Evolutionary conservation across 176 grass and related monocot genomes (phyloP), one percentile per base, ranked within the genome.

Genomic region (Panicum miliaceum): DNA sequence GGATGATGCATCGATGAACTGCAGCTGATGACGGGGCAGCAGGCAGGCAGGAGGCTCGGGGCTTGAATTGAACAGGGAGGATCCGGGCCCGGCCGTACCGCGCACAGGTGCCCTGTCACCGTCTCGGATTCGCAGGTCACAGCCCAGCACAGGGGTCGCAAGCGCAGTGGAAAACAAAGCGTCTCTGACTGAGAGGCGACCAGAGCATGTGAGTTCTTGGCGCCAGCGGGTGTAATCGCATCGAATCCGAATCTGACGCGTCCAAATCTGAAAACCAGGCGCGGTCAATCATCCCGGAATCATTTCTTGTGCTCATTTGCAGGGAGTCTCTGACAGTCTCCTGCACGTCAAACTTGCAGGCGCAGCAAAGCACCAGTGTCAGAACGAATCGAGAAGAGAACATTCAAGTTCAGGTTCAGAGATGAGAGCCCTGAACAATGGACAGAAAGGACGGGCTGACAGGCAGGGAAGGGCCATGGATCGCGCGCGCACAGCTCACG

Each of bases 241-340:
- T 23, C 12, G 18, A 25, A 41, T 19, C 73, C 37, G 23, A 54
- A 84, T 41, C 43, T 64, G 60, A 80, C 45, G 27, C 71, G 40
- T 41, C 6, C 22, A 4, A 61, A 20, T 60, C 22, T 43, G 48
- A 52, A 41, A 27, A 75, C 58, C 43, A 41, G 26, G 4, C 57
- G 6, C 36, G n/a, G n/a, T 27, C 71, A 38, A 64, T 75, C 8
- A 69, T 35, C 16, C 62, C 15, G 0, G 35, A 27, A 57, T 35
- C 15, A 35, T 59, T 78, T 50, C 42, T 45, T 19, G 50, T 16
- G 50, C 45, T 47, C 45, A 13, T 3, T 47, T 75, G 52, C 40
- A 16, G 13, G 23, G 48, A 34, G 83, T 69, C 74, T 48, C 58
- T 69, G 83, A 70, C 51, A 78, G 75, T 70, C 20, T 18, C 19